These are phyloP conservation scores for Schwanniomyces vanrijiae DNA, from an alignment of 805 yeast species.

Conservation along the genomic window DNA sequence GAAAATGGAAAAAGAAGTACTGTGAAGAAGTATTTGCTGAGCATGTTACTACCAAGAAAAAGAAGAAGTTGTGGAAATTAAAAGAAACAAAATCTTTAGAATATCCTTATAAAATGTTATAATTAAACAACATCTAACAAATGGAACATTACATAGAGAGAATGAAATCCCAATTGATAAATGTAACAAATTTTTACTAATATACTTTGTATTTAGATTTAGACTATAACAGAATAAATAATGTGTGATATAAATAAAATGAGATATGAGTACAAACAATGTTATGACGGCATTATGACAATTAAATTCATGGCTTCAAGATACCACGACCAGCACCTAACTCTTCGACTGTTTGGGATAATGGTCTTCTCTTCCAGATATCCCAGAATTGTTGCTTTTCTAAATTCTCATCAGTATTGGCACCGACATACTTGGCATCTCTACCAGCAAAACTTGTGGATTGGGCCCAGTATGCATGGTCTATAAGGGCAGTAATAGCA, in stretches of 20 bases:
- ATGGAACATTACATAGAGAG: no score
- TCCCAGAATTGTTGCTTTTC: conserved; percentile 69
- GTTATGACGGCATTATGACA: not conserved
- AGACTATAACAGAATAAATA: conserved; percentile 1
- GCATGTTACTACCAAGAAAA: conserved; percentile 75
- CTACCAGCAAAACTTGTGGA: conserved; percentile 37
- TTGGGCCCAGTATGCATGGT: conserved; percentile 43
- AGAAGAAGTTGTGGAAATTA: conserved; percentile 86
- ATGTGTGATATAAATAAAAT: conserved; percentile 1
- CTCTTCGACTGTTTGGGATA: conserved; percentile 74
- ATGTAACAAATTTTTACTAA: not conserved
- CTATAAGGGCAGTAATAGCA: conserved; percentile 33
- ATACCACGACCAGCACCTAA: conserved; percentile 70
- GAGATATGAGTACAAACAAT: not conserved
- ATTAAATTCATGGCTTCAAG: conserved; percentile 31
- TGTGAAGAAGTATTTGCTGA: conserved; percentile 88
- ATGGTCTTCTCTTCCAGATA: conserved; percentile 74
- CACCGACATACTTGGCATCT: conserved; percentile 38
- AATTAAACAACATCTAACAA: not conserved
- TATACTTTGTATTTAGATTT: not conserved
- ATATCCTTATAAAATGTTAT: conserved; percentile 67
- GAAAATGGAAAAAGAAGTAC: conserved; percentile 41
- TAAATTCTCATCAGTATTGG: conserved; percentile 37
- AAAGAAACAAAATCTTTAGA: conserved; percentile 80
- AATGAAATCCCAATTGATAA: no score